phyloP scores from a whole-genome alignment of 257 asterid genomes.

The Solanum chmielewskii region DNA sequence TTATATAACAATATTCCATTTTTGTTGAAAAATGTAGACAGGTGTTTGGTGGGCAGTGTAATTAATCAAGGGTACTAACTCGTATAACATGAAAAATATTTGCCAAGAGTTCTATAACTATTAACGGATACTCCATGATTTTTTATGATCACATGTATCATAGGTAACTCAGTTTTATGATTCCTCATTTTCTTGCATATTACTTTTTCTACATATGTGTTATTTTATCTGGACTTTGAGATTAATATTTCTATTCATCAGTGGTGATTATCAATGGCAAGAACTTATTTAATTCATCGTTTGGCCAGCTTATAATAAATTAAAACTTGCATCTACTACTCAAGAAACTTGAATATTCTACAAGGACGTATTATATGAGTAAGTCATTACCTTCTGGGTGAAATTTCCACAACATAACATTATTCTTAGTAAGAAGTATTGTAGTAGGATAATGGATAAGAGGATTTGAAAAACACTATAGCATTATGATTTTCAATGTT shows the following conservation, averaged over 20 bases:
- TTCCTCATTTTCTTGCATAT: neutral
- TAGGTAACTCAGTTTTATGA: neutral
- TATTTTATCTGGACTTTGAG: neutral
- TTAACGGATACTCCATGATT: neutral
- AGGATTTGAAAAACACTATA: neutral
- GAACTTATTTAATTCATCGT: too few relatives aligned
- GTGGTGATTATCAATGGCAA: neutral
- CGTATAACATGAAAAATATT: neutral
- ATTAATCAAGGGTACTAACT: neutral
- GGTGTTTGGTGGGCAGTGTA: neutral
- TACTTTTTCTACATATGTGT: neutral
- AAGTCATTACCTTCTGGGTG: neutral
- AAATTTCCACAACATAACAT: neutral
- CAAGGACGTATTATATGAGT: neutral
- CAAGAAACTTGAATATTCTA: neutral
- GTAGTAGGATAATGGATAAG: neutral
- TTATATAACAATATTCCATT: neutral
- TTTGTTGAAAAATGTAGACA: neutral
- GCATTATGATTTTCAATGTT: neutral
- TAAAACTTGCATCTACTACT: too few relatives aligned
- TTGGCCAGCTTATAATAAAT: neutral
- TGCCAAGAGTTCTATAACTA: too few relatives aligned
- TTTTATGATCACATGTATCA: neutral
- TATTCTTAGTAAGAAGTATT: neutral
- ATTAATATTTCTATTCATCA: too few relatives aligned